Evolutionary conservation across 2,329 filamentous ascomycete species (phyloP), one percentile per base, ranked within the genome.

Genomic region (Chrysoporthe austroafricana): DNA sequence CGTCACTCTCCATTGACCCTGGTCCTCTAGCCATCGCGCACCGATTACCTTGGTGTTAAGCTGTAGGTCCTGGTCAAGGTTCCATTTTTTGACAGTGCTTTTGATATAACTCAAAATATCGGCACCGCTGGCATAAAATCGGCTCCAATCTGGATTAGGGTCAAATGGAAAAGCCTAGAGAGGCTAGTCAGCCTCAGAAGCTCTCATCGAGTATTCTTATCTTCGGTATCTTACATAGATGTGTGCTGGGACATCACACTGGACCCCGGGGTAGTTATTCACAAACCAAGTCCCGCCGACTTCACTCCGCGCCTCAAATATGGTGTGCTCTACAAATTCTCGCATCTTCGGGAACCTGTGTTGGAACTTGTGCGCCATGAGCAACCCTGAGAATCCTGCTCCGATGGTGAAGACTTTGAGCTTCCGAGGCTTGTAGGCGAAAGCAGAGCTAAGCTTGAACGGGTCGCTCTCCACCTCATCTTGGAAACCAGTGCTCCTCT

Each of bases 101-200:
- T 89, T 82, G 86, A 88, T 87, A 72, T 92, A 92, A 3, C 84
- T 80, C 6, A 81, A 77, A 57, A 89, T 90, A 63, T 90, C 87
- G 2, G 75, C 73, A 1, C 86, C 87, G 67, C 83, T 81, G 2
- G 86, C 85, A 71, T 87, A 89, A 70, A 52, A 83, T 62, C 85
- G 80, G 0, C 80, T 81, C 86, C 88, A 90, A 66, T 88, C 79
- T 0, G 84, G 84, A 62, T 89, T 88, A 0, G 86, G 86, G 9
- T 52, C 26, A 26, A 26, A 26, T 26, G 26, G 26, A 2, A 26
- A 26, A 26, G 26, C 26, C 26, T 26, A 26, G 26, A 26, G 26
- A 26, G 26, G 26, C 26, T 26, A 26, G 26, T 26, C 26, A 44
- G 43, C 14, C 43, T 0, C 56, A 86, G 81, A 66, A 89, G 26